Evolutionary conservation across 495 filamentous ascomycete genomes (phyloP), one percentile per base, ranked within the genome.

Genomic region (Hypoxylon fuscum): DNA sequence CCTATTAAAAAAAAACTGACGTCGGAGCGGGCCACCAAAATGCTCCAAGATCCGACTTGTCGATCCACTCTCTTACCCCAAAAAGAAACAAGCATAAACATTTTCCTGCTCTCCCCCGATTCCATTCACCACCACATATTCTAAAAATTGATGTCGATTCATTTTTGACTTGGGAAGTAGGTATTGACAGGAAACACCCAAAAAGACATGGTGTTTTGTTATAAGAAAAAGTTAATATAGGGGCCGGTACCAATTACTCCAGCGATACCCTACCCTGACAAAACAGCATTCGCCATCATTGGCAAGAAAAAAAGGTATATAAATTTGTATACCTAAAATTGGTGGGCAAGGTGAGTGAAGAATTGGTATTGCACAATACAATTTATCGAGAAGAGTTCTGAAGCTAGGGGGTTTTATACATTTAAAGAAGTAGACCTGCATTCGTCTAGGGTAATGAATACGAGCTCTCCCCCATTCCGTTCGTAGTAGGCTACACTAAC

Each of bases 361-460:
- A 51, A 32, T 37, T 37, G n/a, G n/a, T n/a, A n/a, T n/a, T n/a
- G n/a, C n/a, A n/a, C n/a, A n/a, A n/a, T n/a, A n/a, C n/a, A n/a
- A n/a, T n/a, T n/a, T n/a, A n/a, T n/a, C n/a, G 32, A 43, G 15
- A n/a, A n/a, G 22, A 57, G 9, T 32, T 22, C 20, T 46, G 41
- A 32, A 14, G 17, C 21, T 11, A 29, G 40, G 44, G 55, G 55
- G 22, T 44, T 51, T 41, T 59, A 46, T 59, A 59, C 23, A 61
- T 61, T 48, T 47, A 23, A 48, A 47, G 29, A 42, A 22, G 11
- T 38, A 25, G 27, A 58, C 47, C 34, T 53, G 38, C 11, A 43
- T 50, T 15, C 27, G 55, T 27, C 44, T 44, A 35, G 62, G 55
- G 52, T 55, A 32, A 40, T 41, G 42, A 65, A 65, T 65, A 59